Base-by-base conservation (phyloP, 768 basidiomycete species). In the Pleurotus citrinopileatus region DNA sequence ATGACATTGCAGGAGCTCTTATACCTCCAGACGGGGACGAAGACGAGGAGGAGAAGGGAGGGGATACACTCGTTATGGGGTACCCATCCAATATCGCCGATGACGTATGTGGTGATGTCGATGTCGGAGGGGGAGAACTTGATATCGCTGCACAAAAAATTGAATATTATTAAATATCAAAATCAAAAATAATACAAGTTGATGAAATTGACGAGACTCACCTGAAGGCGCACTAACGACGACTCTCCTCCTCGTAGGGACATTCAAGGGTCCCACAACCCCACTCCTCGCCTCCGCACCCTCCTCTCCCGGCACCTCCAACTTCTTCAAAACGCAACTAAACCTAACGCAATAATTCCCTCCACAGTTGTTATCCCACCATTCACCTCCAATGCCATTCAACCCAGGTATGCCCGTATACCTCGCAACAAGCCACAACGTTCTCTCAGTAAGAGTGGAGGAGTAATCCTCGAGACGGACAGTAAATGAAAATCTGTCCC, bases 291-390 rank as follows among this genome's bases (percentile, higher is more conserved):
- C 42, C 44, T 23, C 44, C 56, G 34, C 60, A 36, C 60, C 61
- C 37, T 32, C 57, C 29, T 10, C 58, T 27, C 54, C 43, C 13
- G 23, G 42, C n/a, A 20, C 47, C 2, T 25, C 58, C 17, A 20
- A 53, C 9, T 54, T 38, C 56, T 59, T 62, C 57, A 32, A 32
- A 13, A 32, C 29, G 20, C 53, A n/a, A 48, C 69, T 66, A 70
- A 98, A 98, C 22, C 70, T 75, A 50, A 97, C 71, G 22, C 79
- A 73, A 73, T 95, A 98, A 66, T 98, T 95, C 58, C 66, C 59
- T 0, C 85, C 86, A 2, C 60, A 69, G 60, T 96, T 96, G 65
- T 94, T 95, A 71, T 98, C 96, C 96, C 96, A 98, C 79, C 87
- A 89, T 72, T 98, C 95, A 1, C 81, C 80, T 15, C 76, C 81